Percentiles rank a stretch among this genome's conserved stretches.
These are phyloP conservation scores for Aspergillus sp. DNA, from an alignment of 2,329 filamentous ascomycete species.

Conservation along the genomic window DNA sequence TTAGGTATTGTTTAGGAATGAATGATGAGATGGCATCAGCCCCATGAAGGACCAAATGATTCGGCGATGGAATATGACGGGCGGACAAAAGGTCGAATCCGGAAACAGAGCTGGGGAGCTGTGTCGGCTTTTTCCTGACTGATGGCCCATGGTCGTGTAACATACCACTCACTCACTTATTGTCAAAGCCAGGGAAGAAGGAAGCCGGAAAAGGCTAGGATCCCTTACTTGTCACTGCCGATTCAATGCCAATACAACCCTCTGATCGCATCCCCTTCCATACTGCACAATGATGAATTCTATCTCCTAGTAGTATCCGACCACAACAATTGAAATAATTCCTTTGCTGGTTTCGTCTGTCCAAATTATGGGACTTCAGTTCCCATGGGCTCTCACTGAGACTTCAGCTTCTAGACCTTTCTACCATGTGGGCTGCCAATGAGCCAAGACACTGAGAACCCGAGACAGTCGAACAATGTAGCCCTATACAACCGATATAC, in stretches of 20 bases:
- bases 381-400: neutral
- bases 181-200: neutral
- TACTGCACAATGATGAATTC: too few relatives aligned
- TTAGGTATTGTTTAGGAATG: too few relatives aligned
- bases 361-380: too few relatives aligned
- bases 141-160: neutral
- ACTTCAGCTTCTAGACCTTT: constrained; percentile 1
- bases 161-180: neutral
- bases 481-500: neutral
- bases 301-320: too few relatives aligned
- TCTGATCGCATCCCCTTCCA: neutral
- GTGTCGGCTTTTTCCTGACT: neutral
- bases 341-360: neutral
- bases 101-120: neutral
- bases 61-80: neutral
- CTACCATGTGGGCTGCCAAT: neutral
- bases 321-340: neutral
- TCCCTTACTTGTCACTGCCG: neutral
- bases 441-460: neutral
- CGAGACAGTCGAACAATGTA: neutral
- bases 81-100: neutral
- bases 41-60: too few relatives aligned
- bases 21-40: too few relatives aligned
- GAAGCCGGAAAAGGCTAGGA: neutral
- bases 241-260: neutral